Evolutionary conservation across 768 basidiomycete species (phyloP), one percentile per base, ranked within the genome.

Genomic region (Leccinum sublutescens): DNA sequence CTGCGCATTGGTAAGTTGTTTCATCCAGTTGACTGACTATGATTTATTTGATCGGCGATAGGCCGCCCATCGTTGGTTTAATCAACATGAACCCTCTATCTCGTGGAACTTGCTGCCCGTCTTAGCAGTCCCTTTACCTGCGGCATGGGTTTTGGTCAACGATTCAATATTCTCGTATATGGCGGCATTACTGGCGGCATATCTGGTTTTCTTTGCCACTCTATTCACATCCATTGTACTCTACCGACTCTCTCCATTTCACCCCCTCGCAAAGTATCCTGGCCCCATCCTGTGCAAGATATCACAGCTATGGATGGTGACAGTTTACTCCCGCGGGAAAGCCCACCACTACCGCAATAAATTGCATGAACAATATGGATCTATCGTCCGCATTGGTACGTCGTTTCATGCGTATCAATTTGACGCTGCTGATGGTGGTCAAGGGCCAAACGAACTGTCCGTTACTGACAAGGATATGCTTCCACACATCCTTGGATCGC

Each of bases 401-500:
- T 19, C 47, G 48, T 36, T 33, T 14, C n/a, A 15, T 31, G 14
- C 2, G n/a, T 34, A 23, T 64, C 52, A 29, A 23, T 29, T 21
- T 57, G 14, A 40, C 11, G 21, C 36, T 50, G 17, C 47, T 67
- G 52, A 69, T 52, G 23, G 29, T 40, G 21, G 31, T 54, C 50
- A 56, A 78, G 76, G 77, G 12, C 77, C 77, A 34, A 76, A 77
- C 34, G 76, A 77, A 55, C 56, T 77, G 7, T 76, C 76, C 31
- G 57, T 78, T 21, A 61, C 56, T 7, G 66, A 69, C 27, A 69
- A 57, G 56, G 63, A 59, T 45, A 62, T 56, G 57, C 52, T 61
- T 54, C 72, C 51, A 54, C 66, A 47, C 61, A 71, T 57, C 55
- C 66, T 61, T 54, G 76, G 64, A 47, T 67, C 67, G 11, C 64